Conservation (phyloP, 1,139 yeast species). For the Nakaseomyces kungkrabaensis region DNA sequence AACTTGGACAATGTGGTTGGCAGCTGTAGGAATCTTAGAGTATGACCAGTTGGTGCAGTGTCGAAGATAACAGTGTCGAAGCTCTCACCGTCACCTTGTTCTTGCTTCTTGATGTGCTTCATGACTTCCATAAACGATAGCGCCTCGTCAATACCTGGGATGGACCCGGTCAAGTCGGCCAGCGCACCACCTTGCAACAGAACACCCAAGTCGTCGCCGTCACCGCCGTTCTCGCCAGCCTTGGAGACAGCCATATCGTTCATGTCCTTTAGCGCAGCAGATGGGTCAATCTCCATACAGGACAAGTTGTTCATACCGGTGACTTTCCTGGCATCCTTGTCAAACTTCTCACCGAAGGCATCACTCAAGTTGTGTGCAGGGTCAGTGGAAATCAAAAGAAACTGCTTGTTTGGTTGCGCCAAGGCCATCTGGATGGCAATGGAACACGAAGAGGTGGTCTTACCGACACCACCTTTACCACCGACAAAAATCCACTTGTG, state of each 20-base stretch:
- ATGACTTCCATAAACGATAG: slow-evolving; percentile 94
- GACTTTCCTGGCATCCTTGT: slow-evolving; percentile 89
- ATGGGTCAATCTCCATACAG: slow-evolving; percentile 98
- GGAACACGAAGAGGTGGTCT: slow-evolving; percentile 93
- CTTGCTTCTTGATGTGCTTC: slow-evolving; percentile 85
- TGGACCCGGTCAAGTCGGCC: slow-evolving; percentile 88
- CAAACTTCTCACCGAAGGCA: slow-evolving; percentile 96
- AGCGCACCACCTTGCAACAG: slow-evolving; percentile 34
- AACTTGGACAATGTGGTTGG: slow-evolving; percentile 87
- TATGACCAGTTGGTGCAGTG: slow-evolving; percentile 98
- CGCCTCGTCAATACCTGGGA: slow-evolving; percentile 98
- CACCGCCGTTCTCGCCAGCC: slow-evolving; percentile 20
- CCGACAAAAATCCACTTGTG: slow-evolving; percentile 97
- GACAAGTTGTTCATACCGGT: slow-evolving; percentile 80
- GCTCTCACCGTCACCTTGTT: slow-evolving; percentile 36
- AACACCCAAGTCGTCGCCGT: slow-evolving; percentile 21
- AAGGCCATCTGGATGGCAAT: slow-evolving; percentile 84
- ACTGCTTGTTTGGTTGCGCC: slow-evolving; percentile 70
- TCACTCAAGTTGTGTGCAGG: slow-evolving; percentile 97
- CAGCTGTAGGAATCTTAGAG: slow-evolving; percentile 83
- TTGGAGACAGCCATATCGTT: slow-evolving; percentile 40
- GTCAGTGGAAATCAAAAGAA: slow-evolving; percentile 86
- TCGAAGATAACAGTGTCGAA: slow-evolving; percentile 90
- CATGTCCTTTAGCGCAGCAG: slow-evolving; percentile 85
- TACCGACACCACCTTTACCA: slow-evolving; percentile 99